These are phyloP conservation scores for Blepharisma undulans DNA, from an alignment of 169 alveolate genomes.

Conservation along the genomic window DNA sequence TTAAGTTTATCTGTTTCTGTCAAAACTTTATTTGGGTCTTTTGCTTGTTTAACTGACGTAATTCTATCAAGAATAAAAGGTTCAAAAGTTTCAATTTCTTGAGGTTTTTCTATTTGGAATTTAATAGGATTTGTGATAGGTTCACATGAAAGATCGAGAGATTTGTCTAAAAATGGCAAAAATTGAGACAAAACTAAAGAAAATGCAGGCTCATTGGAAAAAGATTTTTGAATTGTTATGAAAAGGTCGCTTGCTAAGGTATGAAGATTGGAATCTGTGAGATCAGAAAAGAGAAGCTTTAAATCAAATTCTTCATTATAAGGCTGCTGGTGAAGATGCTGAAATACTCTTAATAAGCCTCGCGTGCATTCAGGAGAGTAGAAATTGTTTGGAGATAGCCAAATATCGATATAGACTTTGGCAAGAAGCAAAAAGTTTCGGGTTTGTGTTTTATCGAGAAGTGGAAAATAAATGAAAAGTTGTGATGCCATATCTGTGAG, in stretches of 20 bases:
- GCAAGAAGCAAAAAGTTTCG: conserved; percentile 4
- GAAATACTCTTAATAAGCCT: background rate
- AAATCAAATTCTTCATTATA: background rate
- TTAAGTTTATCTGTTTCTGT: background rate
- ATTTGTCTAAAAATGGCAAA: background rate
- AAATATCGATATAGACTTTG: conserved; percentile 75
- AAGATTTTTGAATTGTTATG: background rate
- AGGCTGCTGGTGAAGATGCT: background rate
- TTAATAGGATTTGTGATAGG: background rate
- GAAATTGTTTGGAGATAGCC: conserved; percentile 74
- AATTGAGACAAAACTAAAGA: background rate
- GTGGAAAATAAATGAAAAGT: background rate
- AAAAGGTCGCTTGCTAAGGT: background rate
- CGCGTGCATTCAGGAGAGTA: conserved; percentile 73
- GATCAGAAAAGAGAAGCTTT: background rate
- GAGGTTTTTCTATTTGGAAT: background rate
- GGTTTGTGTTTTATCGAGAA: background rate
- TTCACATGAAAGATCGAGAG: background rate
- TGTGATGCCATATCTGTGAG: background rate
- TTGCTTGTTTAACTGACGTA: background rate
- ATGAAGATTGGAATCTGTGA: background rate
- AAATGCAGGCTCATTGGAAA: background rate
- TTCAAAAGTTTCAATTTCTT: conserved; percentile 33
- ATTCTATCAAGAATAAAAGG: background rate
- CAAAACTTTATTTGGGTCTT: conserved; percentile 4